phyloP scores from a whole-genome alignment of 768 basidiomycete species.

The Auricularia cornea region DNA sequence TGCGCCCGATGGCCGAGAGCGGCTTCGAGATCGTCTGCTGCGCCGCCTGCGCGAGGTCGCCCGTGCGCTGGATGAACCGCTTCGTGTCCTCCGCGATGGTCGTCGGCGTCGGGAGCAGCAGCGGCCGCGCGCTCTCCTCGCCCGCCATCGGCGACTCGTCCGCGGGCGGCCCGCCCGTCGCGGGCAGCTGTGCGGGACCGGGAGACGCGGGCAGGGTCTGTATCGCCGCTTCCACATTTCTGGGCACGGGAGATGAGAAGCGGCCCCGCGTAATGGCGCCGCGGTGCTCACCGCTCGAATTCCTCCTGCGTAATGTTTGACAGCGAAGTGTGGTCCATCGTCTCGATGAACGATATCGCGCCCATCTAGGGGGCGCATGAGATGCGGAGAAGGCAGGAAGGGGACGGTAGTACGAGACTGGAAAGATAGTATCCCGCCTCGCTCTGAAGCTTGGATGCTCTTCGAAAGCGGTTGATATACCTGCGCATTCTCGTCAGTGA shows the following conservation, averaged over 20 bases:
- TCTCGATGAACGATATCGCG: slow-evolving; percentile 94
- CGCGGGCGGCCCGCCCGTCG: slow-evolving; percentile 16
- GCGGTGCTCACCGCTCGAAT: slow-evolving; percentile 60
- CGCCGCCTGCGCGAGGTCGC: slow-evolving; percentile 36
- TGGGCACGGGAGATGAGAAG: slow-evolving; percentile 11
- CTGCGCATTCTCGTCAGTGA: slow-evolving; percentile 38
- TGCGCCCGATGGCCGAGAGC: slow-evolving; percentile 78
- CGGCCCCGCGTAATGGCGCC: neutral
- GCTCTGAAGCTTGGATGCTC: slow-evolving; percentile 80
- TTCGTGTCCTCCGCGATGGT: slow-evolving; percentile 64
- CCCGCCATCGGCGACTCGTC: slow-evolving; percentile 48
- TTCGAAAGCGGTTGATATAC: slow-evolving; percentile 93
- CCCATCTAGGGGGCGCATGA: slow-evolving; percentile 56
- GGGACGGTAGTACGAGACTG: slow-evolving; percentile 58
- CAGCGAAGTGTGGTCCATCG: slow-evolving; percentile 91
- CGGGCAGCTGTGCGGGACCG: slow-evolving; percentile 19
- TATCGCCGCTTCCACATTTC: slow-evolving; percentile 56
- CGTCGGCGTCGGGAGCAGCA: slow-evolving; percentile 48
- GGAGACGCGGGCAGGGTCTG: slow-evolving; percentile 33
- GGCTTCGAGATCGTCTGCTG: slow-evolving; percentile 71
- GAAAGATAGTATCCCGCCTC: slow-evolving; percentile 97
- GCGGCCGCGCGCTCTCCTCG: slow-evolving; percentile 81
- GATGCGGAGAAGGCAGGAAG: neutral
- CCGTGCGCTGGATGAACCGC: slow-evolving; percentile 79
- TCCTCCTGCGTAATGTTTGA: slow-evolving; percentile 92